Evolutionary conservation across 2,329 filamentous ascomycete genomes (phyloP).

Genomic region (Nothopassalora personata): DNA sequence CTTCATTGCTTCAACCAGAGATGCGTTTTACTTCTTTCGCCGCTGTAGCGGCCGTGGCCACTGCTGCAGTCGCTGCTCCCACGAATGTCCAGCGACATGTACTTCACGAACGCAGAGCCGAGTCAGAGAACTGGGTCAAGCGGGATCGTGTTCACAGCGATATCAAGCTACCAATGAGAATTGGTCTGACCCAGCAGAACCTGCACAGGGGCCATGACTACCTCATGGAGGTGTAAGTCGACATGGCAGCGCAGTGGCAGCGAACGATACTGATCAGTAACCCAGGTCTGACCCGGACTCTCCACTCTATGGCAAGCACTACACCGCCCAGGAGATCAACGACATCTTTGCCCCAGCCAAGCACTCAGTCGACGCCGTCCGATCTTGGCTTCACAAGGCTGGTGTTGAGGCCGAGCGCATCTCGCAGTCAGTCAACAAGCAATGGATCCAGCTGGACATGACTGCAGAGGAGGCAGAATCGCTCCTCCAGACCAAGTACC

Average conservation of each 20-base stretch:
- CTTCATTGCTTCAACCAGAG: constrained; percentile 7
- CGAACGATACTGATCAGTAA: too few relatives aligned
- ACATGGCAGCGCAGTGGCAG: too few relatives aligned
- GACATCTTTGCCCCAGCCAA: constrained; percentile 39
- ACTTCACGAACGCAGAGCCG: constrained; percentile 39
- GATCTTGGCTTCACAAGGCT: constrained; percentile 35
- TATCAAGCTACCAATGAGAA: constrained; percentile 26
- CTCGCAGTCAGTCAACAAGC: constrained; percentile 29
- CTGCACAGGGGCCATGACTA: constrained; percentile 18
- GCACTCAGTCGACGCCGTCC: constrained; percentile 33
- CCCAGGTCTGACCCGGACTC: constrained; percentile 18
- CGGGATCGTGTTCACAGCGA: constrained; percentile 28
- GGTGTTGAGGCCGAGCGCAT: constrained; percentile 31
- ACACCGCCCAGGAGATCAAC: constrained; percentile 36
- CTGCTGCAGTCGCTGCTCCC: constrained; percentile 14
- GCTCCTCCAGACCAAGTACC: constrained; percentile 47
- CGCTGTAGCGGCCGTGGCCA: constrained; percentile 11
- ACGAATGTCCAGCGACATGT: constrained; percentile 33
- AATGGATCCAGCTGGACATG: constrained; percentile 44
- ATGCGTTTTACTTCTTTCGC: constrained; percentile 19
- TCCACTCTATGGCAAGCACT: constrained; percentile 38
- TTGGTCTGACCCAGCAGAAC: constrained; percentile 20
- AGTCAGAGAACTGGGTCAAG: constrained; percentile 33
- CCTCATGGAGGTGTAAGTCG: constrained; percentile 16
- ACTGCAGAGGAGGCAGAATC: constrained; percentile 35